Conservation (phyloP, 306 rosid species). For the Benincasa hispida region DNA sequence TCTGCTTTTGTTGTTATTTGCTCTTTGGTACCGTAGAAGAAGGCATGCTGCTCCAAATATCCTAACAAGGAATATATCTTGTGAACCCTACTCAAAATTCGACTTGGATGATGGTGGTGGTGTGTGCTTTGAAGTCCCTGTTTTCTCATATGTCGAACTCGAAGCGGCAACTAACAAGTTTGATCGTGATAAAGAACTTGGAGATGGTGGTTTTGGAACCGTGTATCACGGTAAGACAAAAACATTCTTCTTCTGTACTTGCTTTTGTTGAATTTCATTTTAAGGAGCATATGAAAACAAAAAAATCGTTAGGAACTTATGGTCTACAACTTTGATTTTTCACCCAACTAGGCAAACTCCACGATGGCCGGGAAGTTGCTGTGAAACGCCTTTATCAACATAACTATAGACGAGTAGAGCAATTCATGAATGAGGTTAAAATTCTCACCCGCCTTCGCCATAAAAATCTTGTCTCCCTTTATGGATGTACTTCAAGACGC, state of each 20-base stretch:
- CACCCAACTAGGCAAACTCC: conserved; percentile 39
- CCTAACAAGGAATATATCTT: conserved; percentile 7
- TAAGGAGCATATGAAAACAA: not conserved
- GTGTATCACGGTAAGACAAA: conserved; percentile 42
- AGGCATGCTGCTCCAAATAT: conserved; percentile 1
- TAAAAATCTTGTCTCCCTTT: conserved; percentile 50
- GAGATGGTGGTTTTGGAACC: conserved; percentile 60
- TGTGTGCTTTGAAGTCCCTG: conserved; percentile 26
- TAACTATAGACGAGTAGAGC: conserved; percentile 37
- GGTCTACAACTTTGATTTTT: not conserved
- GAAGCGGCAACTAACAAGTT: conserved; percentile 46
- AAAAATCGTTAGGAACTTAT: not conserved
- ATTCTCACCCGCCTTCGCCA: conserved; percentile 55
- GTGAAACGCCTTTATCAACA: conserved; percentile 53
- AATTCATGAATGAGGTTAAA: conserved; percentile 49
- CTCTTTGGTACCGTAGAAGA: not conserved
- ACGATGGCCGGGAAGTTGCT: conserved; percentile 81
- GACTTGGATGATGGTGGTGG: conserved; percentile 19
- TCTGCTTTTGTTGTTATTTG: not conserved
- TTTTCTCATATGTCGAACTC: conserved; percentile 45
- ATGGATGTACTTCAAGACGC: conserved; percentile 57
- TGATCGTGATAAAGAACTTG: conserved; percentile 26
- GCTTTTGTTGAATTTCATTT: not conserved
- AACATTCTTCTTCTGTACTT: not conserved
- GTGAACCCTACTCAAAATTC: conserved; percentile 11